phyloP scores from a whole-genome alignment of 2,329 filamentous ascomycete species.

The Rhexocercosporidium sp. region DNA sequence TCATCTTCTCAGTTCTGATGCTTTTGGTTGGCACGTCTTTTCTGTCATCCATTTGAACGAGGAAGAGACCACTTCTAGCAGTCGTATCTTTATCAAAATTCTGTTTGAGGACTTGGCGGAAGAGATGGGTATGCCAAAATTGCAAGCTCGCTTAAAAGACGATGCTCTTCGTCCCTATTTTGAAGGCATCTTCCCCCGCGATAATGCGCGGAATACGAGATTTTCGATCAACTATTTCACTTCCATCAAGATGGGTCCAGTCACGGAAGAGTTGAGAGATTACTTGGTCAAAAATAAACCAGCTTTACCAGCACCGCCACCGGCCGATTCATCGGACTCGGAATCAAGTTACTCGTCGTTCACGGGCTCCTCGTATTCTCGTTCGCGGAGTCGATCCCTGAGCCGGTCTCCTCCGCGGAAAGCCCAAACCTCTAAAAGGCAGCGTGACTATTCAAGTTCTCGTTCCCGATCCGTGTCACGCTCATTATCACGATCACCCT shows the following conservation, averaged over 20 bases:
- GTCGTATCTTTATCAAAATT: conserved; percentile 98
- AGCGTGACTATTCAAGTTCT: conserved; percentile 20
- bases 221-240: conserved; percentile 99
- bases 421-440: conserved; percentile 6
- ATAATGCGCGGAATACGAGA: conserved; percentile 86
- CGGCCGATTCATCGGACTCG: conserved; percentile 64
- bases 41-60: conserved; percentile 89
- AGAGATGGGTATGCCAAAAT: conserved; percentile 80
- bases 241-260: conserved; percentile 90
- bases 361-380: conserved; percentile 64
- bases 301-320: conserved; percentile 69
- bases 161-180: conserved; percentile 79
- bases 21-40: conserved; percentile 90
- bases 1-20: conserved; percentile 85
- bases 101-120: conserved; percentile 91
- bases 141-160: conserved; percentile 78
- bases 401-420: conserved; percentile 27
- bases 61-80: conserved; percentile 94
- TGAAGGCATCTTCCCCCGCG: conserved; percentile 85
- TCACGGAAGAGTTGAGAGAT: conserved; percentile 96
- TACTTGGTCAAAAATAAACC: conserved; percentile 88
- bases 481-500: conserved; percentile 23
- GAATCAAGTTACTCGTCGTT: conserved; percentile 82
- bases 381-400: conserved; percentile 40
- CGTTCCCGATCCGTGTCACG: conserved; percentile 18